phyloP scores from a whole-genome alignment of 371 early-diverging fungal genomes.

The Choanephora cucurbitarum region DNA sequence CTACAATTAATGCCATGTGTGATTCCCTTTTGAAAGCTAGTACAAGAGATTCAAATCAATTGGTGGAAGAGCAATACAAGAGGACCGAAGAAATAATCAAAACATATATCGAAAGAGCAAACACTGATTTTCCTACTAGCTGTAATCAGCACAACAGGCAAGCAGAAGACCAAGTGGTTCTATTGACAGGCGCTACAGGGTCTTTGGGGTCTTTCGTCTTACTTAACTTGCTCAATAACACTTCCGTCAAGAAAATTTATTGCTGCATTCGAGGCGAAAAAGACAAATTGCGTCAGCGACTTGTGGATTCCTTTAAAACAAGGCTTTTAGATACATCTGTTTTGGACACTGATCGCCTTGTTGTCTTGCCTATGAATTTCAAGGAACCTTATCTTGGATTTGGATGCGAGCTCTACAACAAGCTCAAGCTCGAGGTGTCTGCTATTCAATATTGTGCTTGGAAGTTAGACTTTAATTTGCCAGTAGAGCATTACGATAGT shows the following conservation, averaged over 20 bases:
- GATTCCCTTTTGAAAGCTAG: background rate
- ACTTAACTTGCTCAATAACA: constrained; percentile 28
- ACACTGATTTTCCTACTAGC: constrained; percentile 18
- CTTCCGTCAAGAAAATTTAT: constrained; percentile 32
- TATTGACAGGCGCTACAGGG: constrained; percentile 51
- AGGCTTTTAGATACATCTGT: constrained; percentile 25
- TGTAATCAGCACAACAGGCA: constrained; percentile 4
- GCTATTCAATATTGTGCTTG: constrained; percentile 37
- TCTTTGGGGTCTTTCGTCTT: constrained; percentile 44
- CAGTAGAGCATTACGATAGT: constrained; percentile 34
- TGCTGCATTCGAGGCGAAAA: constrained; percentile 28
- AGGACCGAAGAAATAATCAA: constrained; percentile 16
- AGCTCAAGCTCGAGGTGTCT: constrained; percentile 29
- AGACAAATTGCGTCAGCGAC: constrained; percentile 14
- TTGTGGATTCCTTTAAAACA: constrained; percentile 22
- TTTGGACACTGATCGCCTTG: constrained; percentile 7
- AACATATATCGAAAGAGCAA: constrained; percentile 25
- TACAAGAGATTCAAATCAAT: background rate
- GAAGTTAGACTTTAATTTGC: constrained; percentile 35
- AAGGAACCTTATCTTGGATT: constrained; percentile 27
- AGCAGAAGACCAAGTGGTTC: constrained; percentile 21
- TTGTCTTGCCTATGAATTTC: constrained; percentile 16
- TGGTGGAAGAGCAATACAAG: constrained; percentile 7
- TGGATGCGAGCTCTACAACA: constrained; percentile 14
- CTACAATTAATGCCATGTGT: constrained; percentile 25